Evolutionary conservation across 2,329 filamentous ascomycete species (phyloP).

Genomic region (Colletotrichum siamense): DNA sequence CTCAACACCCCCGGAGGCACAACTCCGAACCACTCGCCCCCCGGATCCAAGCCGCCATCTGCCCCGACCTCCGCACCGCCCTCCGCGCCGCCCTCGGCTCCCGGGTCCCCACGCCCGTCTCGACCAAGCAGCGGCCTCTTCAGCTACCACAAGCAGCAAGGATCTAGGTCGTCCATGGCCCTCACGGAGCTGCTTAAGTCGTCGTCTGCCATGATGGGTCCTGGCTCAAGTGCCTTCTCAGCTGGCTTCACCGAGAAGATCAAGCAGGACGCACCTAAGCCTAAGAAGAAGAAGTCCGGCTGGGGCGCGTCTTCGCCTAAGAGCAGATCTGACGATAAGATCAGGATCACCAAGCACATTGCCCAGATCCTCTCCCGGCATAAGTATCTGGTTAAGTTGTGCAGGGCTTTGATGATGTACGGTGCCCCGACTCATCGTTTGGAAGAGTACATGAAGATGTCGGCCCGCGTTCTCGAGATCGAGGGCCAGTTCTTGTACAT

Average conservation of each 20-base stretch:
- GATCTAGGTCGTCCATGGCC: constrained; percentile 49
- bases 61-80: constrained; percentile 38
- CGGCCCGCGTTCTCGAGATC: constrained; percentile 85
- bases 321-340: constrained; percentile 30
- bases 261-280: constrained; percentile 40
- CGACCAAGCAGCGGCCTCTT: constrained; percentile 45
- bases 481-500: constrained; percentile 90
- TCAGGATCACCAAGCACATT: constrained; percentile 62
- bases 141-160: constrained; percentile 44
- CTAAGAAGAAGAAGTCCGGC: constrained; percentile 34
- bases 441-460: constrained; percentile 92
- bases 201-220: constrained; percentile 56
- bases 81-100: constrained; percentile 11
- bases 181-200: constrained; percentile 59
- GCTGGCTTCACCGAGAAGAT: constrained; percentile 50
- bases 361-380: constrained; percentile 78
- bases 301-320: constrained; percentile 13
- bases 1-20: constrained; percentile 46
- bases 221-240: constrained; percentile 49
- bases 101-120: constrained; percentile 34
- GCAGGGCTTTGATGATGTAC: constrained; percentile 85
- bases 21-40: constrained; percentile 45
- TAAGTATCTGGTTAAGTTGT: constrained; percentile 83
- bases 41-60: constrained; percentile 45
- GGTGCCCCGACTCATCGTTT: constrained; percentile 90